These are phyloP conservation scores for Pilaira anomala DNA, from an alignment of 192 early-diverging fungal species.

Conservation along the genomic window DNA sequence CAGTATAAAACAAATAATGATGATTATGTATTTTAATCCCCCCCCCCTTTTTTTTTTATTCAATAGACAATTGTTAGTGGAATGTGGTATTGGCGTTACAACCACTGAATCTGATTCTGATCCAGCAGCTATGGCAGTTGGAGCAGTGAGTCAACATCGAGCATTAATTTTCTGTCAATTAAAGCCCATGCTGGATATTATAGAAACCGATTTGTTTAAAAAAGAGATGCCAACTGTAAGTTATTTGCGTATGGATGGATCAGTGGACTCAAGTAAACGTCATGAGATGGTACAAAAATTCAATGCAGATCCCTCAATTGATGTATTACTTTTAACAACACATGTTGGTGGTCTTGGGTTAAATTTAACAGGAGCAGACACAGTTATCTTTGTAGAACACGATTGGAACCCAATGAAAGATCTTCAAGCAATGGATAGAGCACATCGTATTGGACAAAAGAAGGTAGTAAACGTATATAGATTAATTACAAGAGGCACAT, in stretches of 20 bases:
- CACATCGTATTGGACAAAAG: constrained; percentile 97
- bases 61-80: constrained; percentile 75
- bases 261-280: constrained; percentile 74
- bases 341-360: constrained; percentile 96
- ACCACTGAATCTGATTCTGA: constrained; percentile 47
- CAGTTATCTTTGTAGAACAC: constrained; percentile 98
- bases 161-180: constrained; percentile 97
- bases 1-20: constrained; percentile 13
- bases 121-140: constrained; percentile 43
- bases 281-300: constrained; percentile 92
- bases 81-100: constrained; percentile 91
- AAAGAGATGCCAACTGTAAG: constrained; percentile 82
- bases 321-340: constrained; percentile 92
- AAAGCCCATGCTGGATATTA: constrained; percentile 94
- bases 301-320: constrained; percentile 95
- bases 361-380: constrained; percentile 98
- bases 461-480: constrained; percentile 97
- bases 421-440: constrained; percentile 98
- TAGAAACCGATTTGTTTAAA: constrained; percentile 87
- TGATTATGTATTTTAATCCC: constrained; percentile 6
- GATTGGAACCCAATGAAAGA: constrained; percentile 99
- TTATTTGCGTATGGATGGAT: constrained; percentile 93
- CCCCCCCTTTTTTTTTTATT: constrained; percentile 8
- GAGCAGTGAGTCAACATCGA: constrained; percentile 77
- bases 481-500: constrained; percentile 91